A percentile compares a stretch with the other conserved stretches of the same genome.
Conservation (phyloP, 129 eudicot genomes). For the Flaveria robusta region DNA sequence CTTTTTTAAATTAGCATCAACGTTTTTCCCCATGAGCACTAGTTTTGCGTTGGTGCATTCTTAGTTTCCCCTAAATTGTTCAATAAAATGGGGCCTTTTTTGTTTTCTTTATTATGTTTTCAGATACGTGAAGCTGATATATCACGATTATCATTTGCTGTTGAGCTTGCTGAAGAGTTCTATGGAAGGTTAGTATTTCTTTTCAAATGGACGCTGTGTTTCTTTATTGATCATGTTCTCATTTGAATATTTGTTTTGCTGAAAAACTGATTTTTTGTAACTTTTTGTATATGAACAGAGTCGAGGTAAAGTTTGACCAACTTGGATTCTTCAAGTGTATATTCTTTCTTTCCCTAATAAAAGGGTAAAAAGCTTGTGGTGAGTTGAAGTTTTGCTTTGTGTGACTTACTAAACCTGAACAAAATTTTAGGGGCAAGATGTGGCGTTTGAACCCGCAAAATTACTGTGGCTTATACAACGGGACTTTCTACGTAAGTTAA, state of each 20-base stretch:
- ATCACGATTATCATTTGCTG: slow-evolving; percentile 91
- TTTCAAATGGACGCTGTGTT: slow-evolving; percentile 13
- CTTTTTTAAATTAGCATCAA: background rate
- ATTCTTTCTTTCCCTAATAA: slow-evolving; percentile 15
- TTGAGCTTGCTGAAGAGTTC: slow-evolving; percentile 99
- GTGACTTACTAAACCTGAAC: slow-evolving; percentile 21
- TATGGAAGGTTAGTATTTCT: slow-evolving; percentile 76
- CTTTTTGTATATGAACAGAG: slow-evolving; percentile 53
- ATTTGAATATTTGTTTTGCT: background rate
- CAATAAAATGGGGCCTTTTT: background rate
- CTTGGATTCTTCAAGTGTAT: slow-evolving; percentile 16
- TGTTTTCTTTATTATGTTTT: slow-evolving; percentile 10
- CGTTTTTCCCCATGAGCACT: background rate
- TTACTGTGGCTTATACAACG: slow-evolving; percentile 97
- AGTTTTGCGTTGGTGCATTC: slow-evolving; percentile 13
- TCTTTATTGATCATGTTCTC: background rate
- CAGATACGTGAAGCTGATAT: slow-evolving; percentile 99
- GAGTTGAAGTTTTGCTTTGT: slow-evolving; percentile 6
- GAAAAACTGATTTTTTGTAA: slow-evolving; percentile 42
- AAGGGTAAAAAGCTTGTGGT: slow-evolving; percentile 4
- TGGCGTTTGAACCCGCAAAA: slow-evolving; percentile 98
- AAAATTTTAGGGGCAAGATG: slow-evolving; percentile 83
- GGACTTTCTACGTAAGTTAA: slow-evolving; percentile 86
- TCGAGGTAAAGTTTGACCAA: slow-evolving; percentile 60
- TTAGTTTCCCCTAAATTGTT: slow-evolving; percentile 6